These are phyloP conservation scores for Eimeria acervulina DNA, from an alignment of 169 alveolate genomes.

Conservation along the genomic window DNA sequence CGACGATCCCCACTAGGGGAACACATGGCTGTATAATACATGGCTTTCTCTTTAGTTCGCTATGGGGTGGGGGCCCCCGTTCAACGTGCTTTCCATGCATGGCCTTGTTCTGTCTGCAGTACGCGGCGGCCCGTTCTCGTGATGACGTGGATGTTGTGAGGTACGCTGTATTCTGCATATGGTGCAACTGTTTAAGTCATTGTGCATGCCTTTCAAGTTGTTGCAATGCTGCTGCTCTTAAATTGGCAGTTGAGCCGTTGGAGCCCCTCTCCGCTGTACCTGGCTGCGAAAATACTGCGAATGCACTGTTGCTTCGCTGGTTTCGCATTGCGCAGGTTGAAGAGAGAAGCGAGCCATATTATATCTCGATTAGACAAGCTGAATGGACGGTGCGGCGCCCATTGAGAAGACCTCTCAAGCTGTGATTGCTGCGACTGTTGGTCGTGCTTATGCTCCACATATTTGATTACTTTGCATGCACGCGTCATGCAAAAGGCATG, in stretches of 20 bases:
- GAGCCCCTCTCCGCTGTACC: neutral
- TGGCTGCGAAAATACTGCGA: neutral
- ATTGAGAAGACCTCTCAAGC: neutral
- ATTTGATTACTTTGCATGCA: neutral
- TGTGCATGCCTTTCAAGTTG: neutral
- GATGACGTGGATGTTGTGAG: conserved; percentile 60
- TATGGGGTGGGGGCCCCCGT: neutral
- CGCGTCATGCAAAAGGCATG: neutral
- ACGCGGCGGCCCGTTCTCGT: conserved; percentile 69
- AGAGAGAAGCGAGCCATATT: conserved; percentile 62
- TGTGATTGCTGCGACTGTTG: neutral
- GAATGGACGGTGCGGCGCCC: neutral
- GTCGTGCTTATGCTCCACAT: neutral
- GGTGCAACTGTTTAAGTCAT: neutral
- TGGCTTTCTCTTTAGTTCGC: neutral
- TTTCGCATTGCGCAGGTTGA: conserved; percentile 13
- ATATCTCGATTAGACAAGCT: conserved; percentile 44
- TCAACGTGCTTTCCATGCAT: neutral
- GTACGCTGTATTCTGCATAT: neutral
- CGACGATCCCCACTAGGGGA: neutral
- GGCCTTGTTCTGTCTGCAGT: conserved; percentile 37
- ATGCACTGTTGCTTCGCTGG: neutral
- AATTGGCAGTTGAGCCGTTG: neutral
- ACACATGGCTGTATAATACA: neutral
- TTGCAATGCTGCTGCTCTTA: neutral